Base-by-base conservation (phyloP, 257 asterid genomes). In the Anisodus acutangulus region DNA sequence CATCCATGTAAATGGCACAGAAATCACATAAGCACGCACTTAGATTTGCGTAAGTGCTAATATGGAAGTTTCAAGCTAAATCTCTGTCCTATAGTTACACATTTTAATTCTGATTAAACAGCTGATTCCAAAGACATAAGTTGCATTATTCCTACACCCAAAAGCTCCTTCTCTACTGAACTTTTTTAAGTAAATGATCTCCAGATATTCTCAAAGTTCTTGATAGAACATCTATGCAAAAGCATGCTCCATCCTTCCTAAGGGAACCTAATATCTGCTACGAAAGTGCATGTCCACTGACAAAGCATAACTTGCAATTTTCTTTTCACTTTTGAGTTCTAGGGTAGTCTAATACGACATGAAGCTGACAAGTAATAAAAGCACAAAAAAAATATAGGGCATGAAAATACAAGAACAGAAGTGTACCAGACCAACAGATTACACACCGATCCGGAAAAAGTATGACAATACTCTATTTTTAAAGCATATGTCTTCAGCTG, bases 401-500 rank as follows among this genome's bases (percentile, higher is more conserved):
- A 53, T 15, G 9, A 58, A 13, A 11, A 41, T 68, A 51, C 64
- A 84, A 59, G 13, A 81, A 82, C 68, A 31, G 49, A 47, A 79
- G 84, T 37, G 31, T 86, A 84, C 83, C 82, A 78, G 82, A 78
- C 64, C 82, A 54, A 87, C 83, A 51, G 11, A 84, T 68, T 81
- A 89, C 97, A 78, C 86, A 95, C 99, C 99, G 87, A 95, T 88
- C 71, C 99, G 90, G 86, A 97, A 97, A 85, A 93, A 84, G 87
- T 97, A 97, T 10, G 99, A 95, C 76, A 90, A 87, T 82, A 91
- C 86, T 72, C 88, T 86, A 80, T 94, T 97, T 86, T 87, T 95
- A 90, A 95, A 97, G 94, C 98, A 97, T 78, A 97, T 95, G 83
- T 97, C 99, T 89, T 97, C 98, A 43, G 99, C 98, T 47, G 99